Evolutionary conservation across 768 basidiomycete species (phyloP), one percentile per base, ranked within the genome.

Genomic region (Boletus rubescentipes): DNA sequence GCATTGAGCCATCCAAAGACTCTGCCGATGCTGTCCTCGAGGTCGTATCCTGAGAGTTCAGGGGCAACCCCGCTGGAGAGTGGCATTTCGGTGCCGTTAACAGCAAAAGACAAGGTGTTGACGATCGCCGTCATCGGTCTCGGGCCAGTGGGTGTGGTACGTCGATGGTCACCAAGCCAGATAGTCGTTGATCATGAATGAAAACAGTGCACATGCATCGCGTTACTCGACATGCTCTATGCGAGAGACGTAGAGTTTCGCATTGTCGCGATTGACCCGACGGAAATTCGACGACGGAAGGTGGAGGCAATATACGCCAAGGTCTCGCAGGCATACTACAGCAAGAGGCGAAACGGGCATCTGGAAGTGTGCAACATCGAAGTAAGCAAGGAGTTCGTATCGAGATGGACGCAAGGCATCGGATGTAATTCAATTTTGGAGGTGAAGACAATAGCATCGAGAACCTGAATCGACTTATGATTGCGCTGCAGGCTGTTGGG

Each of bases 71-170:
- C 38, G 23, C 38, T 20, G 11, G 57, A 49, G 4, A 23, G 48
- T 21, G 47, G 23, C 12, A 26, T 30, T 49, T 54, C 44, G 31
- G 51, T 48, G 14, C 74, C 60, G 39, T 61, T 82, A 42, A 73
- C 70, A 8, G 56, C 69, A 7, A 77, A 77, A 48, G 87, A 90
- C 54, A 74, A 67, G 51, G 54, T 70, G 9, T 63, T 90, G 54
- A 85, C 80, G 1, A 71, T 91, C 47, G 90, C 84, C 0, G 72
- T 91, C 31, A 70, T 91, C 18, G 90, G 89, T 4, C 74, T 92
- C 46, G 90, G 90, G 8, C 90, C 90, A 16, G 90, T 92, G 10
- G 90, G 90, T 18, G 71, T 91, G 54, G 80, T 83, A 60, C 44
- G 77, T 60, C 26, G 26, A 21, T 32, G 23, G 2, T 47, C 48